A percentile compares a stretch with the other conserved stretches of the same genome.
Evolutionary conservation across 2,329 filamentous ascomycete species (phyloP).

Genomic region (Raffaelea deltoideospora): DNA sequence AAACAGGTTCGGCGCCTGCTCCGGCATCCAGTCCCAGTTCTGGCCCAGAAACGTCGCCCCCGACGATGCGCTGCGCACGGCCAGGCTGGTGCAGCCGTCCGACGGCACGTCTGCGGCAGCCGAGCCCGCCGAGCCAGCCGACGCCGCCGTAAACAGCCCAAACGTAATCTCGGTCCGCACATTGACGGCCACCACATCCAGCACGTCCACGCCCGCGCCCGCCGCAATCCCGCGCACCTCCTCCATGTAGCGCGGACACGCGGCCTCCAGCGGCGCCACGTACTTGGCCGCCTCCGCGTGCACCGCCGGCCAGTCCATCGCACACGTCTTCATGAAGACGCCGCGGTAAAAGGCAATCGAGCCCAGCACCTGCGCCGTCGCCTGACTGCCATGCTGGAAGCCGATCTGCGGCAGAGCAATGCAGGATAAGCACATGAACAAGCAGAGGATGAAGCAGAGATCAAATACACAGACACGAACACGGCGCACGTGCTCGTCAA

Average conservation of each 20-base stretch:
- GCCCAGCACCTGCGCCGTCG: not conserved
- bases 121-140: too few species aligned
- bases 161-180: slow-evolving; percentile 42
- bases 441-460: too few species aligned
- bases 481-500: too few species aligned
- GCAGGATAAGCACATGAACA: too few species aligned
- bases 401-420: not conserved
- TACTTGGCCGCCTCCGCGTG: not conserved
- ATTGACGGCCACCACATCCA: slow-evolving; percentile 41
- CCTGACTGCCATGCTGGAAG: not conserved
- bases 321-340: not conserved
- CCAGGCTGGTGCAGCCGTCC: slow-evolving; percentile 44
- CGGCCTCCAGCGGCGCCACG: not conserved
- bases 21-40: slow-evolving; percentile 34
- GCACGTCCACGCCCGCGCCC: slow-evolving; percentile 26
- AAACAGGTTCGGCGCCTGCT: not conserved
- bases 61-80: slow-evolving; percentile 20
- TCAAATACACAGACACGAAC: too few species aligned
- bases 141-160: slow-evolving; percentile 33
- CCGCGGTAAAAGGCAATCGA: not conserved
- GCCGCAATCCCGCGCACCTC: slow-evolving; percentile 33
- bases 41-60: slow-evolving; percentile 26
- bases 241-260: slow-evolving; percentile 4
- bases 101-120: too few species aligned
- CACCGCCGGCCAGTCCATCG: not conserved